These are phyloP conservation scores for Boletus insuetus DNA, from an alignment of 768 basidiomycete species.

Conservation along the genomic window DNA sequence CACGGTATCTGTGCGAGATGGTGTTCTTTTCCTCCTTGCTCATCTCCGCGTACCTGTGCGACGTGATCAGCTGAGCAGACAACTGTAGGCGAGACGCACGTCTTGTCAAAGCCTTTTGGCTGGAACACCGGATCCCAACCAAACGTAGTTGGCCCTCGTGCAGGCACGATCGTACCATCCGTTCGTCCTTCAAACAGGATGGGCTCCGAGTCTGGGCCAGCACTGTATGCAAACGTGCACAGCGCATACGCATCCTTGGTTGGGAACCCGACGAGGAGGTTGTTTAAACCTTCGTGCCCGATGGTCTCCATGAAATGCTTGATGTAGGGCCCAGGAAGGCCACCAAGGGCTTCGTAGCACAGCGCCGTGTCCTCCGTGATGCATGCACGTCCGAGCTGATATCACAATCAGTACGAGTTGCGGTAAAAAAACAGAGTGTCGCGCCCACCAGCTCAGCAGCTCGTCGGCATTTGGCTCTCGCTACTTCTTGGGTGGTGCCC, in stretches of 20 bases:
- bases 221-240: conserved; percentile 94
- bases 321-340: conserved; percentile 96
- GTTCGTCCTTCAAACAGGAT: conserved; percentile 85
- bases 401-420: background rate
- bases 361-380: conserved; percentile 95
- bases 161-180: conserved; percentile 83
- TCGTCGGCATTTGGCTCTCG: conserved; percentile 77
- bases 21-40: conserved; percentile 56
- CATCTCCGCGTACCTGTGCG: conserved; percentile 66
- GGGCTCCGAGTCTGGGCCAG: conserved; percentile 77
- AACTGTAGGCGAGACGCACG: conserved; percentile 45
- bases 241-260: conserved; percentile 83
- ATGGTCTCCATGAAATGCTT: conserved; percentile 84
- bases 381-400: conserved; percentile 49
- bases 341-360: conserved; percentile 83
- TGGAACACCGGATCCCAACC: conserved; percentile 93
- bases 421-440: background rate
- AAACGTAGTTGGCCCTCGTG: conserved; percentile 74
- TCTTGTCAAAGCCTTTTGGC: conserved; percentile 69
- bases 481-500: conserved; percentile 89
- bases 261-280: conserved; percentile 70
- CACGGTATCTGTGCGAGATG: conserved; percentile 65
- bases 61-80: background rate
- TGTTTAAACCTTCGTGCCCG: conserved; percentile 89
- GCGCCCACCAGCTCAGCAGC: conserved; percentile 75